Evolutionary conservation across 305 asterid species (phyloP).

Genomic region (Fraxinus floribunda): DNA sequence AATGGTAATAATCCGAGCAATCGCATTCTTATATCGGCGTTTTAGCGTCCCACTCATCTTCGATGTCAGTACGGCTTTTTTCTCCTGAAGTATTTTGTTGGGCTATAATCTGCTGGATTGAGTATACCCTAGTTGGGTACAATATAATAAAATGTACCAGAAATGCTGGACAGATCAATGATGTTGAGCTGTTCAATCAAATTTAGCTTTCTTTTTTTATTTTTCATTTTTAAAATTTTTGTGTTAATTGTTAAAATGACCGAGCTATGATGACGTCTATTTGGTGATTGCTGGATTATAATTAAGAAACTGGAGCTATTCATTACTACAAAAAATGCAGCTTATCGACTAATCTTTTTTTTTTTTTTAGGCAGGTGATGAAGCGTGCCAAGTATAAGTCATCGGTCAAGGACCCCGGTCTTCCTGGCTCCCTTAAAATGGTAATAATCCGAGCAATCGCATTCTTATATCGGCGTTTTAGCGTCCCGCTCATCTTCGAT

Average conservation of each 20-base stretch:
- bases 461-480: no score
- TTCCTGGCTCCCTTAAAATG: no score
- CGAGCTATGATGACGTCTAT: not conserved
- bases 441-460: no score
- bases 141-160: not conserved
- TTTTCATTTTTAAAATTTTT: not conserved
- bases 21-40: not conserved
- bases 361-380: no score
- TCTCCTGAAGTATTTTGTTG: not conserved
- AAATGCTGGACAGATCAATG: constrained; percentile 4
- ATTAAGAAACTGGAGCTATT: constrained; percentile 10
- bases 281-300: constrained; percentile 16
- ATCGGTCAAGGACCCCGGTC: no score
- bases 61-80: constrained; percentile 15
- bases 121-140: not conserved
- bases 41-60: not conserved
- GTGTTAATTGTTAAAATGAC: not conserved
- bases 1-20: constrained; percentile 57
- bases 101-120: not conserved
- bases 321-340: not conserved
- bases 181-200: not conserved
- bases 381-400: no score
- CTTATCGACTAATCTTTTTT: not conserved
- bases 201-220: not conserved
- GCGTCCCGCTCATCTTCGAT: no score